Percentiles rank a stretch among this genome's conserved stretches.
Evolutionary conservation across 2,329 filamentous ascomycete species (phyloP).

Genomic region (Xylaria sp.): DNA sequence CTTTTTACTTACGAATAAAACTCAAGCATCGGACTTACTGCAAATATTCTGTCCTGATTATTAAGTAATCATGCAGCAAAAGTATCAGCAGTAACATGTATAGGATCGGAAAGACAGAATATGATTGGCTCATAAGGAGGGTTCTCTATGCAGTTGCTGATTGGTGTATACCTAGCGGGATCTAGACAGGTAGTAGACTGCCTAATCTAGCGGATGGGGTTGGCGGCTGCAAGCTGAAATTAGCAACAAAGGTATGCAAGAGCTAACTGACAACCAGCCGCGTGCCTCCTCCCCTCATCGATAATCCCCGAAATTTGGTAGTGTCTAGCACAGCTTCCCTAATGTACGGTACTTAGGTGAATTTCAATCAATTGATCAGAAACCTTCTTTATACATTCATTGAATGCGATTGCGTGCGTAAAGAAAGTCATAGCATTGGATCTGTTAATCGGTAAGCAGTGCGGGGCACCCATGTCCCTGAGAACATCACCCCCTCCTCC

Average conservation of each 20-base stretch:
- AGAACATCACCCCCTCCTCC: neutral
- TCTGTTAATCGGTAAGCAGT: slow-evolving; percentile 29
- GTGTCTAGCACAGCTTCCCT: neutral
- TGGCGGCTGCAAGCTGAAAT: slow-evolving; percentile 28
- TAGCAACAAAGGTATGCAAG: slow-evolving; percentile 25
- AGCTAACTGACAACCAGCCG: neutral
- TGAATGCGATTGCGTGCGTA: slow-evolving; percentile 3
- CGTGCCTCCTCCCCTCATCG: neutral
- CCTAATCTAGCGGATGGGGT: slow-evolving; percentile 4
- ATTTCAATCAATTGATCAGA: slow-evolving; percentile 13
- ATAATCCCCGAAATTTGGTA: neutral
- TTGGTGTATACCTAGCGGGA: neutral
- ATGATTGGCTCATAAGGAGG: neutral
- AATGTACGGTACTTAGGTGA: neutral
- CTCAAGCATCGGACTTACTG: neutral
- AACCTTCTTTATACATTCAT: neutral
- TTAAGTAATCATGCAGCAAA: neutral
- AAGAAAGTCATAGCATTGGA: slow-evolving; percentile 4
- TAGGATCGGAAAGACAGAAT: neutral
- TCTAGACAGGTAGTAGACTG: neutral
- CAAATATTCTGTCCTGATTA: neutral
- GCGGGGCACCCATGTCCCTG: slow-evolving; percentile 22
- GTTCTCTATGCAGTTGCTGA: neutral
- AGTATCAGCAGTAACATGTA: neutral
- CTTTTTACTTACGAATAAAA: neutral